These are phyloP conservation scores for Sicyos baderoa DNA, from an alignment of 306 rosid genomes.

Conservation along the genomic window DNA sequence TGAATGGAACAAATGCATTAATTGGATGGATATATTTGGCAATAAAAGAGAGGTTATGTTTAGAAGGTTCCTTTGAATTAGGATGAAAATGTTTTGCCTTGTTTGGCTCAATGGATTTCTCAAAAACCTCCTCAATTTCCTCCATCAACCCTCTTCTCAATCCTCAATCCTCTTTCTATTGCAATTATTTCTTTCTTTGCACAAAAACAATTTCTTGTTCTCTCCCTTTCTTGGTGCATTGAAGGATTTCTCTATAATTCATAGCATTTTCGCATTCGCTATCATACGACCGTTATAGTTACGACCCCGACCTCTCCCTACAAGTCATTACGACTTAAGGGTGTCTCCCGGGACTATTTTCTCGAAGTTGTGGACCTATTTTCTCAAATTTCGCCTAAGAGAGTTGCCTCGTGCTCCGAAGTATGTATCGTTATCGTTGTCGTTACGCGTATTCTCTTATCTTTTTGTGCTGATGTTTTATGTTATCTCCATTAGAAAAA, in stretches of 20 bases:
- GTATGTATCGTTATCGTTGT: neutral
- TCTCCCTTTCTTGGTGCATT: neutral
- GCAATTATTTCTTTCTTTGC: neutral
- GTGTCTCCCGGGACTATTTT: neutral
- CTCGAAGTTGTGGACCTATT: neutral
- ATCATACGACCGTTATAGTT: neutral
- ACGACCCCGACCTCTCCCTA: neutral
- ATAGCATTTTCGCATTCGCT: neutral
- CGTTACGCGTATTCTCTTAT: neutral
- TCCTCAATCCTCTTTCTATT: neutral
- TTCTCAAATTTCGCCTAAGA: neutral
- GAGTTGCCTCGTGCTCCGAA: neutral
- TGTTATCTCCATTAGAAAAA: neutral
- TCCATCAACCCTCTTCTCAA: neutral
- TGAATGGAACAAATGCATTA: neutral
- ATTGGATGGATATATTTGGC: neutral
- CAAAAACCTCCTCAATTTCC: neutral
- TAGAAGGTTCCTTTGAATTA: constrained; percentile 15
- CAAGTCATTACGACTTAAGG: neutral
- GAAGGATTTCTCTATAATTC: neutral
- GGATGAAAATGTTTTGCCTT: constrained; percentile 10
- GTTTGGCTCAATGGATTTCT: constrained; percentile 7
- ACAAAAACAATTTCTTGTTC: no score
- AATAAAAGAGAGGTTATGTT: constrained; percentile 12
- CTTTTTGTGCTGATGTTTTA: neutral